Base-by-base conservation (phyloP, 2,329 filamentous ascomycete genomes). In the Neopestalotiopsis rosae region DNA sequence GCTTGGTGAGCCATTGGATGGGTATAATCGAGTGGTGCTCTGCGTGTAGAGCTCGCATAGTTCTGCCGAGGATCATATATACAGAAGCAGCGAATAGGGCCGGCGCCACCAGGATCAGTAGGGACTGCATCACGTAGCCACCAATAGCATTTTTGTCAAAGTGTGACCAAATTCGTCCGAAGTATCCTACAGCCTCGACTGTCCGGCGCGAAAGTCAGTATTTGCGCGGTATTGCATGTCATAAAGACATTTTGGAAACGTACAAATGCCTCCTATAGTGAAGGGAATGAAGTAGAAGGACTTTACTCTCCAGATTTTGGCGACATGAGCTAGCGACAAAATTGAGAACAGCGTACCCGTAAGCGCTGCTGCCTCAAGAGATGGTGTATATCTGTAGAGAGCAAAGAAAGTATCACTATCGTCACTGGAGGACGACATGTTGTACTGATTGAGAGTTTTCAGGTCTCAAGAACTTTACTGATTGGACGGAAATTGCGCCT, bases 1-100 rank as follows among this genome's bases (percentile, higher is more conserved):
- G 76, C 68, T 81, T 83, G 10, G 84, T 85, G 6, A 86, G 72
- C 78, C 80, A 82, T 4, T 61, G 17, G 49, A 70, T 56, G 56
- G 56, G 71, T 34, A 72, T 65, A 24, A 71, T 17, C 13, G 67
- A 68, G 45, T 58, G 68, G 30, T 40, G 17, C 66, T 71, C 65
- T 30, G 69, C 69, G 24, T 61, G 73, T 9, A 78, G 75, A 24
- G 75, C 72, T 1, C 67, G 66, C 30, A 79, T 75, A 24, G 79
- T 59, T 14, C 79, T 75, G 17, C 78, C 78, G 24, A 81, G 78
- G 38, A 76, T 73, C 79, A 81, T 81, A 72, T 81, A 81, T 49
- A 81, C 77, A 2, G 76, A 76, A 7, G 79, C 79, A 34, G 79
- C 79, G 3, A 79, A 77, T 40, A 69, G n/a, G 62, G 71, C 57